These are phyloP conservation scores for Saccharomycopsis sp. DNA, from an alignment of 805 yeast genomes.

Conservation along the genomic window DNA sequence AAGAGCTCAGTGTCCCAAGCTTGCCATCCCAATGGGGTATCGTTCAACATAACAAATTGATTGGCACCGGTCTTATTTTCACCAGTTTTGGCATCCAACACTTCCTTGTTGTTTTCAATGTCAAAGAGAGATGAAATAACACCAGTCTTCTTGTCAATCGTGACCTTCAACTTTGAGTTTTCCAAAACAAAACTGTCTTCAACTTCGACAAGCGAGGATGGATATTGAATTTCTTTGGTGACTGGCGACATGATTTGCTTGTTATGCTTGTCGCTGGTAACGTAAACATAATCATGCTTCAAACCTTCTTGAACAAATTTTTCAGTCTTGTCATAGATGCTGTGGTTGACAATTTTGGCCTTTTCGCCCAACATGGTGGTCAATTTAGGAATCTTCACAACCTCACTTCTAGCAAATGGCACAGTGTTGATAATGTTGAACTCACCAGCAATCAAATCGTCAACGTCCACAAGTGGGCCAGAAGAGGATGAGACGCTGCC, in stretches of 20 bases:
- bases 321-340: constrained; percentile 3
- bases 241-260: constrained; percentile 19
- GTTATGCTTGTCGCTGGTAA: constrained; percentile 3
- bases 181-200: constrained; percentile 40
- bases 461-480: constrained; percentile 1
- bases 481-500: not conserved
- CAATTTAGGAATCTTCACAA: constrained; percentile 31
- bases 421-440: constrained; percentile 41
- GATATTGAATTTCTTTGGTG: constrained; percentile 29
- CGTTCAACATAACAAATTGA: constrained; percentile 75
- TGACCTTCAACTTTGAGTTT: constrained; percentile 54
- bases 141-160: constrained; percentile 47
- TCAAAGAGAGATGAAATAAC: constrained; percentile 59
- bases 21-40: constrained; percentile 82
- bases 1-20: constrained; percentile 98
- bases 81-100: constrained; percentile 50
- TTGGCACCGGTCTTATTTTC: constrained; percentile 61
- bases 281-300: constrained; percentile 23
- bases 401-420: constrained; percentile 52
- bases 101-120: constrained; percentile 43
- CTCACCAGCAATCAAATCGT: constrained; percentile 16
- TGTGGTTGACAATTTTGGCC: not conserved
- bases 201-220: constrained; percentile 39
- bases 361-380: constrained; percentile 1
- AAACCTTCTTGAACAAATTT: constrained; percentile 21